phyloP scores from a whole-genome alignment of 805 yeast genomes.

The Sugiyamaella valdiviana region DNA sequence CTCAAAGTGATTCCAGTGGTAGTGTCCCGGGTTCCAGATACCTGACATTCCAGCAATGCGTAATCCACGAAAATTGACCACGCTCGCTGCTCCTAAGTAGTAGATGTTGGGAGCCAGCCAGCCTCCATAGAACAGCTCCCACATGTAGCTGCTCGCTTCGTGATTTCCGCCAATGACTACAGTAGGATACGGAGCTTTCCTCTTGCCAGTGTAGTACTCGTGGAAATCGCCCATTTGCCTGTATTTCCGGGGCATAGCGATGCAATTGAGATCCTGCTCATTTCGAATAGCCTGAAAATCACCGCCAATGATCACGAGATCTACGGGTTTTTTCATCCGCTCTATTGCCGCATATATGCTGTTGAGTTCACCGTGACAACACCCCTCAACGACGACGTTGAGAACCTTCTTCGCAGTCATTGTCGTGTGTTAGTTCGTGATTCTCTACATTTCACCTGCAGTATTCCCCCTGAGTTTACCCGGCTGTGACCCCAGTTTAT shows the following conservation, averaged over 20 bases:
- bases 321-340: constrained; percentile 33
- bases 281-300: constrained; percentile 82
- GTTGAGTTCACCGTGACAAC: constrained; percentile 78
- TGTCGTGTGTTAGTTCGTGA: too few species aligned
- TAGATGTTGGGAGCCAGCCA: constrained; percentile 88
- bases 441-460: too few species aligned
- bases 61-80: constrained; percentile 67
- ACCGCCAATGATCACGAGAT: constrained; percentile 74
- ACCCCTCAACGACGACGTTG: constrained; percentile 73
- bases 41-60: constrained; percentile 82
- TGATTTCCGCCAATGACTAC: constrained; percentile 93
- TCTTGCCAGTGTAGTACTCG: constrained; percentile 55
- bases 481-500: neutral
- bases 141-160: constrained; percentile 74
- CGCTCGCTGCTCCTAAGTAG: constrained; percentile 73
- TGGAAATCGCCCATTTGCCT: constrained; percentile 72
- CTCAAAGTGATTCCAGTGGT: constrained; percentile 38
- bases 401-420: neutral
- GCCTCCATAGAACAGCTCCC: constrained; percentile 76
- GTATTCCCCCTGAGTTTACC: neutral
- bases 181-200: constrained; percentile 67
- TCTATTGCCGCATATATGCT: constrained; percentile 43
- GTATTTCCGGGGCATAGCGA: constrained; percentile 78
- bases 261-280: constrained; percentile 54
- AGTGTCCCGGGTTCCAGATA: constrained; percentile 55